phyloP scores from a whole-genome alignment of 1,284 basidiomycete species.

The Erythrobasidium hasegawianum region DNA sequence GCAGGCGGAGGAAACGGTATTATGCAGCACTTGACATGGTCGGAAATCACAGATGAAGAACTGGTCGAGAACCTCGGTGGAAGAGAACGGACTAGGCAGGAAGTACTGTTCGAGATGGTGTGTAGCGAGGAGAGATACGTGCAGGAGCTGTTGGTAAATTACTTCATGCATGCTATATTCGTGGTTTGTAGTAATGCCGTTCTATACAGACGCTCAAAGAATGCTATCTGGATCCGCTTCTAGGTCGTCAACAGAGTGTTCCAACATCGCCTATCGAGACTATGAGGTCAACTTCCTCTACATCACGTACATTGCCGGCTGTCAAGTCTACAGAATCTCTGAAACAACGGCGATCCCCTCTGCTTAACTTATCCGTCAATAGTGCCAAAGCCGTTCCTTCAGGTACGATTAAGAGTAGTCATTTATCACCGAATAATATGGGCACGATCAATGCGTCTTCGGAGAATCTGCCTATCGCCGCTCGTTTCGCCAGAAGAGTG shows the following conservation, averaged over 20 bases:
- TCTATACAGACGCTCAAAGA: slow-evolving; percentile 71
- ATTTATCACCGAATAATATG: background rate
- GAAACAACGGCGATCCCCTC: slow-evolving; percentile 27
- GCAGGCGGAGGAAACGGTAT: slow-evolving; percentile 16
- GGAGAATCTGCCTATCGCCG: slow-evolving; percentile 82
- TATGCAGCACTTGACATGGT: slow-evolving; percentile 73
- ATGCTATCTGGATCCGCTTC: slow-evolving; percentile 84
- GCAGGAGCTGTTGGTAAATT: slow-evolving; percentile 31
- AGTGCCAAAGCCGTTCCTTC: background rate
- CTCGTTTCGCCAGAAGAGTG: slow-evolving; percentile 59
- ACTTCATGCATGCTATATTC: slow-evolving; percentile 74
- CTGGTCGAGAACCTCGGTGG: slow-evolving; percentile 88
- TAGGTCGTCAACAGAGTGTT: background rate
- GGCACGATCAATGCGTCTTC: slow-evolving; percentile 23
- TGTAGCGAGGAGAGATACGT: slow-evolving; percentile 88
- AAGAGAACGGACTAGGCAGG: slow-evolving; percentile 88
- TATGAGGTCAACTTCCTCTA: slow-evolving; percentile 38
- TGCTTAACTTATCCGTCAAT: slow-evolving; percentile 52
- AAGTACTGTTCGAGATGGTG: slow-evolving; percentile 97
- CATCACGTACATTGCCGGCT: slow-evolving; percentile 15
- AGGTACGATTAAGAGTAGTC: background rate
- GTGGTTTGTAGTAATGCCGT: slow-evolving; percentile 64
- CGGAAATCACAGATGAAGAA: slow-evolving; percentile 90
- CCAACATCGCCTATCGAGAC: background rate
- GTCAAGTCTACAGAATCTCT: slow-evolving; percentile 25